phyloP scores from a whole-genome alignment of 352 stramenopile species.

The Halophytophthora polymorphica region DNA sequence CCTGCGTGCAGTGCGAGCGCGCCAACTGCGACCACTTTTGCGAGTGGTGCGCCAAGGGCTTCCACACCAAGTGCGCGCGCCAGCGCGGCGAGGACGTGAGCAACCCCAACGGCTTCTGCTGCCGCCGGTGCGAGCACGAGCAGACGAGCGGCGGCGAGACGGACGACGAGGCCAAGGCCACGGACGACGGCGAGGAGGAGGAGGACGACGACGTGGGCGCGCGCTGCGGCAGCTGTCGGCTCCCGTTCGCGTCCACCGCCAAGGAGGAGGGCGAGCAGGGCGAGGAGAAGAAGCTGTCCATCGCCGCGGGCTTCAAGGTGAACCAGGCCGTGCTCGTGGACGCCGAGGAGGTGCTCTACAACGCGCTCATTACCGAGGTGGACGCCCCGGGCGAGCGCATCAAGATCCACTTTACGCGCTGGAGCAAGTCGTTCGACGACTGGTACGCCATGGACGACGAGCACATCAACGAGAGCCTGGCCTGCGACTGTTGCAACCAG shows the following conservation, averaged over 20 bases:
- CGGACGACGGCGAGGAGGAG: slow-evolving; percentile 23
- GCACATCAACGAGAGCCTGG: slow-evolving; percentile 86
- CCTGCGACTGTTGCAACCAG: slow-evolving; percentile 85
- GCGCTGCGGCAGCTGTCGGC: slow-evolving; percentile 58
- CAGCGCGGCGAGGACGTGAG: slow-evolving; percentile 47
- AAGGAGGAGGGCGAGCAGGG: slow-evolving; percentile 14
- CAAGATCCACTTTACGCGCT: slow-evolving; percentile 86
- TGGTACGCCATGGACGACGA: slow-evolving; percentile 90
- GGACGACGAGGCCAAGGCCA: slow-evolving; percentile 36
- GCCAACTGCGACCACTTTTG: slow-evolving; percentile 75
- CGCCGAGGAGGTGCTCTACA: slow-evolving; percentile 86
- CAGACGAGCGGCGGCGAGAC: slow-evolving; percentile 58
- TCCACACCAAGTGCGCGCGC: slow-evolving; percentile 71
- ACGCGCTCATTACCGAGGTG: slow-evolving; percentile 81
- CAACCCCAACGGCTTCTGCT: slow-evolving; percentile 64
- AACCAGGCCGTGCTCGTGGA: slow-evolving; percentile 84
- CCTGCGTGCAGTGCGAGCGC: slow-evolving; percentile 62
- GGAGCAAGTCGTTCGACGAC: slow-evolving; percentile 87
- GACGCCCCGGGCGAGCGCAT: slow-evolving; percentile 67
- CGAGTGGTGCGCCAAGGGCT: slow-evolving; percentile 82
- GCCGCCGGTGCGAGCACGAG: slow-evolving; percentile 63
- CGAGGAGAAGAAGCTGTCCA: slow-evolving; percentile 9
- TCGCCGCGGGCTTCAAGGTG: slow-evolving; percentile 53
- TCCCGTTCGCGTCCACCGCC: slow-evolving; percentile 44
- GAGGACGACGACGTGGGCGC: slow-evolving; percentile 58